phyloP scores from a whole-genome alignment of 345 rosid species.

The Anacardium occidentale region DNA sequence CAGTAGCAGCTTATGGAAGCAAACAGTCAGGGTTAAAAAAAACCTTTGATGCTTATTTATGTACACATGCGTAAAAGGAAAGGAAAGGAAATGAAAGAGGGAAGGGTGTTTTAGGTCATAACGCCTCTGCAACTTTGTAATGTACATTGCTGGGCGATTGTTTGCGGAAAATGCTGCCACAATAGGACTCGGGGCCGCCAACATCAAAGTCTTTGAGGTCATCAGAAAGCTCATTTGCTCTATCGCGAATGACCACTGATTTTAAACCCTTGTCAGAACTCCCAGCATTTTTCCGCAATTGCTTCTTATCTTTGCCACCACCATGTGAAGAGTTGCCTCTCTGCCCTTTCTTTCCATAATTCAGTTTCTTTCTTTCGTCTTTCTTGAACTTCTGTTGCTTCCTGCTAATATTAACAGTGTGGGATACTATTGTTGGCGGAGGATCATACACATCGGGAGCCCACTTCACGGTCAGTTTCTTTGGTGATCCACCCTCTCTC shows the following conservation, averaged over 20 bases:
- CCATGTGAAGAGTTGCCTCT: constrained; percentile 53
- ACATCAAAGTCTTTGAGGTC: constrained; percentile 29
- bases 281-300: constrained; percentile 39
- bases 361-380: constrained; percentile 48
- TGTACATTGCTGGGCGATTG: constrained; percentile 38
- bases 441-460: constrained; percentile 93
- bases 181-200: constrained; percentile 49
- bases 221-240: constrained; percentile 19
- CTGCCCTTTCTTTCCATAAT: constrained; percentile 69
- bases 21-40: background rate
- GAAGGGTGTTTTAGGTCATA: constrained; percentile 27
- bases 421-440: constrained; percentile 63
- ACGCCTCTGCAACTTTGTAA: constrained; percentile 56
- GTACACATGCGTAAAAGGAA: constrained; percentile 16
- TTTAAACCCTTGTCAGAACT: constrained; percentile 29
- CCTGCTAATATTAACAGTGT: constrained; percentile 46
- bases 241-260: constrained; percentile 24
- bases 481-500: constrained; percentile 47
- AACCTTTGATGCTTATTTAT: constrained; percentile 36
- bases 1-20: background rate
- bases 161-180: constrained; percentile 63
- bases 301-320: constrained; percentile 61
- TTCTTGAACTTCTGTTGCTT: constrained; percentile 64
- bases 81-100: background rate
- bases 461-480: constrained; percentile 63